These are phyloP conservation scores for Farysia itapuensis DNA, from an alignment of 1,284 basidiomycete genomes.

Conservation along the genomic window DNA sequence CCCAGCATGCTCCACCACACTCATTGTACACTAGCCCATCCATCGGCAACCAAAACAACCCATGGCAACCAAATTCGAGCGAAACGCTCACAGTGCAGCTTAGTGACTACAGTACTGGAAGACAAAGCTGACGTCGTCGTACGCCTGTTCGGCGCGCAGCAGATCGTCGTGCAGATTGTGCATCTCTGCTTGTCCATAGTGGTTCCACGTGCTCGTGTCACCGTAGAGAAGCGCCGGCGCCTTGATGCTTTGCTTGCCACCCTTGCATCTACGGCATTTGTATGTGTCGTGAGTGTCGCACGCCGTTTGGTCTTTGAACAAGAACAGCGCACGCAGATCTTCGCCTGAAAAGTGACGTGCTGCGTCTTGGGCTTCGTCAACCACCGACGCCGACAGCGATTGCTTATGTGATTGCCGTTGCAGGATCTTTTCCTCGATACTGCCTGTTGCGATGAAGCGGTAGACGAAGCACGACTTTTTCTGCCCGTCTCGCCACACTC, in stretches of 20 bases:
- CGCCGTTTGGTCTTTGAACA: slow-evolving; percentile 81
- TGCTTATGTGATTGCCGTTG: slow-evolving; percentile 88
- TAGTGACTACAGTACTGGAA: slow-evolving; percentile 61
- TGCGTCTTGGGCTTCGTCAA: slow-evolving; percentile 93
- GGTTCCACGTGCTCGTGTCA: slow-evolving; percentile 99
- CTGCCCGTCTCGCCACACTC: slow-evolving; percentile 99
- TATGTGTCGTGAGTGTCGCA: slow-evolving; percentile 79
- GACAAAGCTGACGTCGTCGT: slow-evolving; percentile 70
- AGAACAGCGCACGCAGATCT: slow-evolving; percentile 84
- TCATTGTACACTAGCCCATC: slow-evolving; percentile 13
- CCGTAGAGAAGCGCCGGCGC: slow-evolving; percentile 87
- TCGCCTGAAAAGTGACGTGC: slow-evolving; percentile 94
- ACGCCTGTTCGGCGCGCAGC: slow-evolving; percentile 81
- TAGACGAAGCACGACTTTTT: slow-evolving; percentile 95
- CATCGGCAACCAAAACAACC: background rate
- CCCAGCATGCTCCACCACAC: background rate
- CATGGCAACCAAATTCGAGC: background rate
- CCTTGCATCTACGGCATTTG: slow-evolving; percentile 92
- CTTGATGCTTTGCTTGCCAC: slow-evolving; percentile 82
- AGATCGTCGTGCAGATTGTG: slow-evolving; percentile 93
- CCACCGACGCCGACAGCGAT: slow-evolving; percentile 92
- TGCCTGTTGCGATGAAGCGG: slow-evolving; percentile 94
- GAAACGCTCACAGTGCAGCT: background rate
- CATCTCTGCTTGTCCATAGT: slow-evolving; percentile 84
- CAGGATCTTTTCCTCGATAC: slow-evolving; percentile 98